Evolutionary conservation across 768 basidiomycete species (phyloP).

Genomic region (Auricularia auricula-judae): DNA sequence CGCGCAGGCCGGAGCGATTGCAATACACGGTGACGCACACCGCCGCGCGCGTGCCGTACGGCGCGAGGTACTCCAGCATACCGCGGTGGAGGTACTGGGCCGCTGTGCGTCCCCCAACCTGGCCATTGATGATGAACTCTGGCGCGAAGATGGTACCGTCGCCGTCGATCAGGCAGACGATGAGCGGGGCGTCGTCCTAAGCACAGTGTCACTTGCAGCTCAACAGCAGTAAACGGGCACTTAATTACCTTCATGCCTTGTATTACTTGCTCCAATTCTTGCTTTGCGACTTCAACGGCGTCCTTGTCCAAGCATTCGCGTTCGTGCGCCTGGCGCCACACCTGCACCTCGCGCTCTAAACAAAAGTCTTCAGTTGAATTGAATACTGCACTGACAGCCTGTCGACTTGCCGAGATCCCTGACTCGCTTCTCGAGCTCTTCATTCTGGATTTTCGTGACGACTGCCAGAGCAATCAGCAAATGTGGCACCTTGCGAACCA

Average conservation of each 20-base stretch:
- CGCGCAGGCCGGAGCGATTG: background rate
- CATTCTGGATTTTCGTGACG: background rate
- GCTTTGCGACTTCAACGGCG: background rate
- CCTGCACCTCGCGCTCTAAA: background rate
- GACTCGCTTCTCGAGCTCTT: background rate
- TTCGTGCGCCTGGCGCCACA: background rate
- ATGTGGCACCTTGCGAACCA: background rate
- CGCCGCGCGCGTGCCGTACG: background rate
- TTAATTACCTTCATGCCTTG: background rate
- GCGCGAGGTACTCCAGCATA: constrained; percentile 7
- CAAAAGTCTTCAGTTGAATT: too few species aligned
- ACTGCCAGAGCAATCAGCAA: background rate
- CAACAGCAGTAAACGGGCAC: too few species aligned
- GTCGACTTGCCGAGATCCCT: background rate
- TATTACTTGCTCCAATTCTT: background rate
- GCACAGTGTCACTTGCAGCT: background rate
- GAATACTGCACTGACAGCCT: too few species aligned
- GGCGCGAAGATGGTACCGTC: constrained; percentile 49
- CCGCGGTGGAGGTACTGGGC: constrained; percentile 34
- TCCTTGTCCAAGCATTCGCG: background rate
- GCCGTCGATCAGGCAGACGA: constrained; percentile 53
- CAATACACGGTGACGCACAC: background rate
- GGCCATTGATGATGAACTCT: constrained; percentile 43
- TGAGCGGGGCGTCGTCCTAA: constrained; percentile 54
- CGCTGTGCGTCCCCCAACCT: constrained; percentile 45